These are phyloP conservation scores for Scheffersomyces stipitis DNA, from an alignment of 805 yeast genomes.

Conservation along the genomic window DNA sequence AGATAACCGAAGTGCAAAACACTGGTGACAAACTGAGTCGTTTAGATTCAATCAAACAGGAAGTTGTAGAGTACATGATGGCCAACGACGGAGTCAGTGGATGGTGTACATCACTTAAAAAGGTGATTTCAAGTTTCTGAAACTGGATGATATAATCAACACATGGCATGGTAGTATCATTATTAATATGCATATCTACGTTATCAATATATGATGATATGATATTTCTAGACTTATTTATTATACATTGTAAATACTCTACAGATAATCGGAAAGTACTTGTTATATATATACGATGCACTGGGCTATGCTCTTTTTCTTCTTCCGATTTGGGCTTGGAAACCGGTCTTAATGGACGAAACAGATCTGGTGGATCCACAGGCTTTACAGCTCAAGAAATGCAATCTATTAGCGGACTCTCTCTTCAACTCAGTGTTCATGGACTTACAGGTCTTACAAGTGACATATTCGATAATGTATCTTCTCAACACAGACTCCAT, in stretches of 20 bases:
- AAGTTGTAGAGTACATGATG: conserved; percentile 54
- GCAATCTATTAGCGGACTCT: conserved; percentile 94
- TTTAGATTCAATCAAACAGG: conserved; percentile 24
- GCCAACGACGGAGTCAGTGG: conserved; percentile 52
- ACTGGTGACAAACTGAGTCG: conserved; percentile 5
- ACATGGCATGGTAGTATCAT: too few species aligned
- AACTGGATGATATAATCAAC: too few species aligned
- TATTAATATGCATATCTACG: too few species aligned
- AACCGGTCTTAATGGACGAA: conserved; percentile 97
- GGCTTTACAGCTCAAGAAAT: conserved; percentile 94
- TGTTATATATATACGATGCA: too few species aligned
- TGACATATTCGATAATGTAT: conserved; percentile 94
- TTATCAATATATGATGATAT: too few species aligned
- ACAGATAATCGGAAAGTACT: too few species aligned
- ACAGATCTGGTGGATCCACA: conserved; percentile 98
- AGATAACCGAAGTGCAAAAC: not conserved
- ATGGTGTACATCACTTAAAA: conserved; percentile 71
- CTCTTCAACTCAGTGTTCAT: conserved; percentile 94
- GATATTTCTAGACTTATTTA: too few species aligned
- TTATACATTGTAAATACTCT: too few species aligned
- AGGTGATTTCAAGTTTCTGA: conserved; percentile 34
- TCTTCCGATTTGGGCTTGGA: conserved; percentile 96
- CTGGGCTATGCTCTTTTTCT: conserved; percentile 62
- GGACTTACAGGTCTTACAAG: conserved; percentile 98
- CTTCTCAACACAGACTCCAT: conserved; percentile 95